Percentiles rank a stretch among this genome's conserved stretches.
These are phyloP conservation scores for Gnomoniopsis smithogilvyi DNA, from an alignment of 2,329 filamentous ascomycete genomes.

Conservation along the genomic window DNA sequence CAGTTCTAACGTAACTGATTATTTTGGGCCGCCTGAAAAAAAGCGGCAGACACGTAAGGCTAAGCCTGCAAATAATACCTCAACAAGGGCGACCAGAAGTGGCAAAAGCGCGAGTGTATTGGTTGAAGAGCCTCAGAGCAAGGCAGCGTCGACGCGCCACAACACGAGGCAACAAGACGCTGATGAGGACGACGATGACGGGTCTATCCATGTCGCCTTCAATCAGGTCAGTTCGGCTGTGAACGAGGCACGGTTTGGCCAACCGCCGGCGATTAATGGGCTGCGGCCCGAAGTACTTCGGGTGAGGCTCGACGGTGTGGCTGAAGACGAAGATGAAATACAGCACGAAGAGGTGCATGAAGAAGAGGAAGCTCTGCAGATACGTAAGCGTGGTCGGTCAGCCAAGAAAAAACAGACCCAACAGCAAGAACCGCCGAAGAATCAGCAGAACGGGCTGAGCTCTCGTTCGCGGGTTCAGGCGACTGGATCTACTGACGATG, in stretches of 20 bases:
- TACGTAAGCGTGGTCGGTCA: background rate
- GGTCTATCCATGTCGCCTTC: background rate
- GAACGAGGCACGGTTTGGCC: conserved; percentile 3
- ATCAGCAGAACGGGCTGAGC: background rate
- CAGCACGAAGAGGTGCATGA: background rate
- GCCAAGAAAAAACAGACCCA: background rate
- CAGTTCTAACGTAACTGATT: conserved; percentile 8
- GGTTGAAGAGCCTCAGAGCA: background rate
- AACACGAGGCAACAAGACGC: background rate
- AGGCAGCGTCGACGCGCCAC: background rate
- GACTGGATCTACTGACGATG: background rate
- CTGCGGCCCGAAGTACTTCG: background rate
- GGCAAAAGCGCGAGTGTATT: background rate
- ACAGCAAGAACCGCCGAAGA: background rate
- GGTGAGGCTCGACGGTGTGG: background rate
- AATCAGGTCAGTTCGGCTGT: conserved; percentile 1
- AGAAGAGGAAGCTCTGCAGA: background rate
- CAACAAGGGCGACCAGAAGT: background rate
- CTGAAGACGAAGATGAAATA: background rate
- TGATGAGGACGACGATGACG: conserved; percentile 6
- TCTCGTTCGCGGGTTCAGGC: background rate
- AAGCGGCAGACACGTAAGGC: background rate
- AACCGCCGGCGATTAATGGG: conserved; percentile 1
- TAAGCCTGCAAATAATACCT: background rate
- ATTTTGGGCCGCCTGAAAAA: background rate